Evolutionary conservation across 75 land plant species (phyloP), one percentile per base, ranked within the genome.

Genomic region (Ceratopteris richardii): DNA sequence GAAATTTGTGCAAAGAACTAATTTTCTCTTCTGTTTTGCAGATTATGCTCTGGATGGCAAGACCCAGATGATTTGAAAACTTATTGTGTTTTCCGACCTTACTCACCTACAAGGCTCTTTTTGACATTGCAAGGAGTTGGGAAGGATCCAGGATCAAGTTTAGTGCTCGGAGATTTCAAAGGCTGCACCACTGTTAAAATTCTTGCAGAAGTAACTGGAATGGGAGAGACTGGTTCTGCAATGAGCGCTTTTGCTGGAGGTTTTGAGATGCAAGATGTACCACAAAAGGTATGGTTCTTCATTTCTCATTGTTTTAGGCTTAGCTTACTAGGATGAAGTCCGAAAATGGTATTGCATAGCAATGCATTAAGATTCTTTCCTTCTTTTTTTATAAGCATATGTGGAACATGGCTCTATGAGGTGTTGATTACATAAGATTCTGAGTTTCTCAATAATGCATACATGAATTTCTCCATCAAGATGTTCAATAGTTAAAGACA

Each of bases 61-160:
- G 87, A 88, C 57, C 71, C 65, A 56, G 79, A 60, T 29, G 63
- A 70, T 42, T 83, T 76, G 18, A 60, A 64, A 3, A 73, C 67
- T 40, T 82, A 77, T 60, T 93, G 98, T 69, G 77, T 75, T 18
- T 88, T 93, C 20, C 74, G 71, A 55, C 95, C 98, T 26, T 70
- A 85, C 62, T 57, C 83, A 21, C 98, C 98, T 25, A 72, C 74
- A 63, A 77, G 83, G 54, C 54, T 93, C 70, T 61, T 59, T 20
- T 73, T 25, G 26, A 62, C 69, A 18, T 40, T 66, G 41, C 76
- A 73, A 18, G 16, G 43, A 12, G 22, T 31, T 41, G 41, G 48
- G 23, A 48, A 64, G 69, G 72, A 60, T 52, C 48, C 57, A 44
- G 52, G 17, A 42, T 61, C 62, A 22, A 43, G 47, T 7, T 22